Evolutionary conservation across 345 rosid species (phyloP), one percentile per base, ranked within the genome.

Genomic region (Linum usitatissimum): DNA sequence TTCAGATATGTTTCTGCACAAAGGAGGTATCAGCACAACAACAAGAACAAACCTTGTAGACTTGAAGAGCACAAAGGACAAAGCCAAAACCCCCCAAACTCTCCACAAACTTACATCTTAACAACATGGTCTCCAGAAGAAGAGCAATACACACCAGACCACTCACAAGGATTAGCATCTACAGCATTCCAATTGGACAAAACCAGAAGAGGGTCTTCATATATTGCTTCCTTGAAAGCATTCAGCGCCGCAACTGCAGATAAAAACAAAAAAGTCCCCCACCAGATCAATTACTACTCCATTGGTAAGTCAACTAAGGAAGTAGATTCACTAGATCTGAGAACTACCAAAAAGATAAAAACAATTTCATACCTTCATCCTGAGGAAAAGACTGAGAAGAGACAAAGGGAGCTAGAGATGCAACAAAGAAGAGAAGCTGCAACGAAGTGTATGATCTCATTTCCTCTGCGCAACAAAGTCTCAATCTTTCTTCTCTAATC

Each of bases 81-180:
- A 23, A 23, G 28, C 28, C 28, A 23, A 2, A 23, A 23, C 28
- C 2, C 28, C 28, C 28, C 28, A 1, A 23, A 23, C 28, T 23
- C 28, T 23, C 36, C 70, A 60, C 23, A 61, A 23, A 45, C 84
- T 85, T 79, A 94, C 99, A 94, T 83, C 80, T 80, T 90, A 56
- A 78, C 59, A 40, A 94, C 91, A 80, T 86, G 96, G 68, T 82
- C 85, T 71, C 85, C 75, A 65, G 70, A 62, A 15, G 28, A 58
- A 19, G 83, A 76, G 69, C 97, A 94, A 49, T 67, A 61, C 73
- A 94, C 38, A 68, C 96, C 96, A 19, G 62, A 54, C 99, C 97
- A 94, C 65, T 70, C 78, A 73, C 99, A 94, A 59, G 95, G 97
- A 90, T 86, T 83, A 63, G 81, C 83, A 78, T 81, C 86, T 57